Evolutionary conservation across 2,329 filamentous ascomycete genomes (phyloP).

Genomic region (Diplocarpon mali): DNA sequence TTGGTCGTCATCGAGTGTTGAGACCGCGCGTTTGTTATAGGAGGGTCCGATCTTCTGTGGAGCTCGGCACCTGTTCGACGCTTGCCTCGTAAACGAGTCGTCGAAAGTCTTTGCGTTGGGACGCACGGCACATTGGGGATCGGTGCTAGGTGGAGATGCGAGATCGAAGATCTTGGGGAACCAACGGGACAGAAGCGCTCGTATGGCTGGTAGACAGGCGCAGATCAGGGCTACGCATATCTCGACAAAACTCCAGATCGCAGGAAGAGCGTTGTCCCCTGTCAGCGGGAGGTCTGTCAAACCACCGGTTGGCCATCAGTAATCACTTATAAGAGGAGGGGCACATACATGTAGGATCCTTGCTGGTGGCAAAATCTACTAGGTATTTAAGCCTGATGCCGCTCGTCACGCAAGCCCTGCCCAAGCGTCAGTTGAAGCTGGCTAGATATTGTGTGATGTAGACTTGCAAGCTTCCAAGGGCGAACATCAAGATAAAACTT

Average conservation of each 20-base stretch:
- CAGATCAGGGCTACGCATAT: slow-evolving; percentile 21
- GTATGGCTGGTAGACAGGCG: slow-evolving; percentile 21
- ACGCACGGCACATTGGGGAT: neutral
- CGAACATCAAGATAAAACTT: too few species aligned
- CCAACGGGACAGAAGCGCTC: slow-evolving; percentile 15
- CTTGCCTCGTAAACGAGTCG: neutral
- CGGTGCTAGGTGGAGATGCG: neutral
- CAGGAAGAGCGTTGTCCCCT: slow-evolving; percentile 19
- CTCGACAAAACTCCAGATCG: slow-evolving; percentile 24
- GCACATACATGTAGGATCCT: slow-evolving; percentile 19
- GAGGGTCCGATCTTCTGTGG: slow-evolving; percentile 2
- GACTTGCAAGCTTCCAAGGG: too few species aligned
- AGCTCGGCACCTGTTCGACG: neutral
- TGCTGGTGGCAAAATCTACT: slow-evolving; percentile 12
- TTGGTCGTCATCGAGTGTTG: neutral
- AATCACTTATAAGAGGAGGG: neutral
- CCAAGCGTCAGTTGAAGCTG: neutral
- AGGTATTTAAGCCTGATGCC: slow-evolving; percentile 20
- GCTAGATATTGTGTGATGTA: too few species aligned
- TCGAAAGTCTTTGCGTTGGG: neutral
- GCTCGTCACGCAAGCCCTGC: slow-evolving; percentile 18
- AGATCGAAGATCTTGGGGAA: slow-evolving; percentile 10
- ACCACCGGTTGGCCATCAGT: neutral
- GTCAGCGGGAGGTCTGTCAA: neutral
- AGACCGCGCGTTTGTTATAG: slow-evolving; percentile 3